A percentile compares a stretch with the other conserved stretches of the same genome.
Conservation (phyloP, 2,329 filamentous ascomycete genomes). For the Curvularia verruculosa region DNA sequence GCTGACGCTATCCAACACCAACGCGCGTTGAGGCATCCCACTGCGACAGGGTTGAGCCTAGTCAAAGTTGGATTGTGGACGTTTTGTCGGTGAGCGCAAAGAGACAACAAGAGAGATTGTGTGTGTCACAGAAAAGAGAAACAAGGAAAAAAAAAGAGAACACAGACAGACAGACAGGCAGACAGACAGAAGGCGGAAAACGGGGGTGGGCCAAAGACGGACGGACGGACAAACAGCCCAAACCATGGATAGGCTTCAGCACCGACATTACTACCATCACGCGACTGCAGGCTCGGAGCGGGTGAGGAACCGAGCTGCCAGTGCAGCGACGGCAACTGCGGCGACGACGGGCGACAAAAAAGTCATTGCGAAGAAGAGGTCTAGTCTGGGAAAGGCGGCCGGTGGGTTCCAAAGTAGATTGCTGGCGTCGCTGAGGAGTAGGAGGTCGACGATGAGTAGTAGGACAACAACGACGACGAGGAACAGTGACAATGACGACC, state of each 20-base stretch:
- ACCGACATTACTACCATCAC: conserved; percentile 16
- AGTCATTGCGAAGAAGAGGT: conserved; percentile 35
- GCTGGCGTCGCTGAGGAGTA: conserved; percentile 41
- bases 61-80: neutral
- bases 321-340: conserved; percentile 14
- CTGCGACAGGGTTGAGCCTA: conserved; percentile 8
- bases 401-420: conserved; percentile 41
- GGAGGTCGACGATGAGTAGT: conserved; percentile 32
- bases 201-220: too few species aligned
- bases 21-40: conserved; percentile 16
- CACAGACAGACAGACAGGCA: too few species aligned
- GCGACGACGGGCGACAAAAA: conserved; percentile 11
- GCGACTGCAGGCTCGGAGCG: conserved; percentile 20
- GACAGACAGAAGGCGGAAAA: too few species aligned
- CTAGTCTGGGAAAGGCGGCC: conserved; percentile 41
- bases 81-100: neutral
- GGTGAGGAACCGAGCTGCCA: conserved; percentile 20
- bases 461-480: conserved; percentile 26
- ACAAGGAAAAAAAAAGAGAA: neutral
- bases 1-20: conserved; percentile 21
- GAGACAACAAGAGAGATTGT: neutral
- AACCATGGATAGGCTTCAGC: conserved; percentile 36
- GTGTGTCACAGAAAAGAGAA: too few species aligned
- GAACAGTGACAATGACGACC: conserved; percentile 19
- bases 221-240: conserved; percentile 1